phyloP scores from a whole-genome alignment of 2,329 filamentous ascomycete genomes.

The Claviceps quebecensis region DNA sequence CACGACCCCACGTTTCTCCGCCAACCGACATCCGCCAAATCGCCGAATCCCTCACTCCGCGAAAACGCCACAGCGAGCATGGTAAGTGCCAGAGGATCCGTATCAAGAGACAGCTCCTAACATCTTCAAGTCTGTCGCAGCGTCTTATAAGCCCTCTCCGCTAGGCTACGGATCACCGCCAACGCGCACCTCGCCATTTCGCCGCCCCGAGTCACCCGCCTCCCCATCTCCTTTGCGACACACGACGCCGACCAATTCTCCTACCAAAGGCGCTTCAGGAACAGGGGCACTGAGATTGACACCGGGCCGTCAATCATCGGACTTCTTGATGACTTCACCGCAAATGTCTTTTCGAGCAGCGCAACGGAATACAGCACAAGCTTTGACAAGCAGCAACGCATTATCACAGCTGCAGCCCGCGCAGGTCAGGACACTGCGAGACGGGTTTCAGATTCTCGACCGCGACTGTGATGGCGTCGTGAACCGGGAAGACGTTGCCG shows the following conservation, averaged over 20 bases:
- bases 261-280: conserved; percentile 29
- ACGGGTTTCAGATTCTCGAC: conserved; percentile 89
- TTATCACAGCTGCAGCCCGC: conserved; percentile 64
- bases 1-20: conserved; percentile 8
- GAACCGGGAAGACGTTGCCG: conserved; percentile 67
- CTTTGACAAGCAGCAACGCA: conserved; percentile 34
- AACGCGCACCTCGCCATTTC: conserved; percentile 48
- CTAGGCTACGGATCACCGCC: conserved; percentile 54
- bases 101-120: conserved; percentile 14
- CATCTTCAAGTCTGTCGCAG: conserved; percentile 33
- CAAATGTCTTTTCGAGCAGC: conserved; percentile 18
- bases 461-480: conserved; percentile 75
- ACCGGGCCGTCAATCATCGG: conserved; percentile 18
- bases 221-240: conserved; percentile 53
- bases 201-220: conserved; percentile 45
- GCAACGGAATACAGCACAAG: conserved; percentile 18
- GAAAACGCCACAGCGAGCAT: conserved; percentile 12
- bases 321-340: conserved; percentile 24
- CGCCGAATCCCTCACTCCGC: neutral
- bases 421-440: conserved; percentile 75
- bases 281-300: conserved; percentile 21
- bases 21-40: conserved; percentile 9
- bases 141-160: conserved; percentile 56
- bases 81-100: conserved; percentile 13
- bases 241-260: conserved; percentile 49